A percentile compares a stretch with the other conserved stretches of the same genome.
phyloP scores from a whole-genome alignment of 2,329 filamentous ascomycete genomes.

The Epichloe baconii region DNA sequence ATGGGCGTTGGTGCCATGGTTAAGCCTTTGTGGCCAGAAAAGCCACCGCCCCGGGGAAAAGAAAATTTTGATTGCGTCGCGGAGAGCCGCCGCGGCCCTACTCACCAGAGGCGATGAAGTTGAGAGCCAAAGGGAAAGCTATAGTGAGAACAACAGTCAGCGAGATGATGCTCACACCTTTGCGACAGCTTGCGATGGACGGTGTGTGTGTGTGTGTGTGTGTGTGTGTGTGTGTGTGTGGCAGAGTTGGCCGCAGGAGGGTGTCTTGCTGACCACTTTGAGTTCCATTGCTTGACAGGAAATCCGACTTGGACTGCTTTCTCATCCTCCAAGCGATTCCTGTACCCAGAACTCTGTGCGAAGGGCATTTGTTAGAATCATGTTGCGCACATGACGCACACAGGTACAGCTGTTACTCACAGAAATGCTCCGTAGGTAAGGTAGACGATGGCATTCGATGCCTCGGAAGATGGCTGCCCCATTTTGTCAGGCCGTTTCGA shows the following conservation, averaged over 20 bases:
- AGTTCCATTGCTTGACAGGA: conserved; percentile 64
- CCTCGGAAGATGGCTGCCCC: conserved; percentile 61
- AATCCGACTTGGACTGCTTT: conserved; percentile 55
- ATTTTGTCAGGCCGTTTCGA: conserved; percentile 30
- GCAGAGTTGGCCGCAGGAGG: conserved; percentile 1
- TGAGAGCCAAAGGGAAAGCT: conserved; percentile 72
- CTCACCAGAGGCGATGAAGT: conserved; percentile 90
- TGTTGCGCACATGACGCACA: not conserved
- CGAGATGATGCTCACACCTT: not conserved
- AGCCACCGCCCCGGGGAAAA: not conserved
- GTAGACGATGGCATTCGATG: conserved; percentile 76
- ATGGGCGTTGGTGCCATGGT: no score
- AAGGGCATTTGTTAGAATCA: conserved; percentile 2
- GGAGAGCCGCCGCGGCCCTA: conserved; percentile 23
- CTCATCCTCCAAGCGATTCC: conserved; percentile 44
- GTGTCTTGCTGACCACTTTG: conserved; percentile 56
- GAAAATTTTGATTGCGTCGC: not conserved
- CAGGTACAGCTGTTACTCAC: conserved; percentile 31
- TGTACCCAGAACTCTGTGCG: conserved; percentile 47
- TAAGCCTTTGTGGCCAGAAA: not conserved
- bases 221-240: not conserved
- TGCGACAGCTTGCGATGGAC: not conserved
- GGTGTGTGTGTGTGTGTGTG: not conserved
- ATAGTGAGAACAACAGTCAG: conserved; percentile 6
- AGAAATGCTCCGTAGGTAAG: conserved; percentile 66